Evolutionary conservation across 441 rosid genomes (phyloP).

Genomic region (Croton laevigatus): DNA sequence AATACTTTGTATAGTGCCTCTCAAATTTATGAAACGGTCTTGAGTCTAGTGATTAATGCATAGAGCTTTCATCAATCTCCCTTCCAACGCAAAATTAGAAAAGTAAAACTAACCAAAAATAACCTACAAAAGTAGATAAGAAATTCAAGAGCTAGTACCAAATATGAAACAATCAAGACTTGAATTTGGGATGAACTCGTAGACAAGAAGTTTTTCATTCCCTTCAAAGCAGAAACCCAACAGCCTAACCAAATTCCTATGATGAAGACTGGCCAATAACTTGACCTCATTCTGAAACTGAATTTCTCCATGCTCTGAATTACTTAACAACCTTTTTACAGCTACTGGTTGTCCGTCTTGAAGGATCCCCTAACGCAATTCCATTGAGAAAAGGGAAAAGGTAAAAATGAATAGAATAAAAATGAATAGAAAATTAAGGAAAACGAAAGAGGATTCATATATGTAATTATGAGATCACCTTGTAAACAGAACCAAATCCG

Average conservation of each 20-base stretch:
- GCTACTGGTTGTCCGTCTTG: slow-evolving; percentile 34
- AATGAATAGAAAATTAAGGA: background rate
- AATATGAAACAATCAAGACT: slow-evolving; percentile 42
- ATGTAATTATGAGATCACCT: slow-evolving; percentile 8
- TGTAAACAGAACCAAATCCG: slow-evolving; percentile 29
- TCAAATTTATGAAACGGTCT: too few species aligned
- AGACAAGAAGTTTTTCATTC: slow-evolving; percentile 34
- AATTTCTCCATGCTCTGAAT: slow-evolving; percentile 29
- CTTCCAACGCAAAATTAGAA: too few species aligned
- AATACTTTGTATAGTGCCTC: too few species aligned
- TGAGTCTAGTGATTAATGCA: background rate
- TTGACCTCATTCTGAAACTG: slow-evolving; percentile 38
- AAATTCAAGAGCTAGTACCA: slow-evolving; percentile 9
- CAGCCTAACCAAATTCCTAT: slow-evolving; percentile 35
- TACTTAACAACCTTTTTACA: slow-evolving; percentile 34
- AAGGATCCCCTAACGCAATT: slow-evolving; percentile 29
- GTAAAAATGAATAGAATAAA: too few species aligned
- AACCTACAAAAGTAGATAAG: too few species aligned
- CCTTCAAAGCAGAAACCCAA: slow-evolving; percentile 39
- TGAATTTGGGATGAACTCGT: slow-evolving; percentile 34
- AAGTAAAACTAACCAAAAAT: background rate
- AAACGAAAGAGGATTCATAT: too few species aligned
- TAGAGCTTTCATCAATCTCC: too few species aligned
- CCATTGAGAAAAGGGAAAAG: background rate
- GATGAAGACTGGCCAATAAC: slow-evolving; percentile 35